Evolutionary conservation across 2,329 filamentous ascomycete genomes (phyloP), one percentile per base, ranked within the genome.

Genomic region (Aspergillus oerlinghausenensis): DNA sequence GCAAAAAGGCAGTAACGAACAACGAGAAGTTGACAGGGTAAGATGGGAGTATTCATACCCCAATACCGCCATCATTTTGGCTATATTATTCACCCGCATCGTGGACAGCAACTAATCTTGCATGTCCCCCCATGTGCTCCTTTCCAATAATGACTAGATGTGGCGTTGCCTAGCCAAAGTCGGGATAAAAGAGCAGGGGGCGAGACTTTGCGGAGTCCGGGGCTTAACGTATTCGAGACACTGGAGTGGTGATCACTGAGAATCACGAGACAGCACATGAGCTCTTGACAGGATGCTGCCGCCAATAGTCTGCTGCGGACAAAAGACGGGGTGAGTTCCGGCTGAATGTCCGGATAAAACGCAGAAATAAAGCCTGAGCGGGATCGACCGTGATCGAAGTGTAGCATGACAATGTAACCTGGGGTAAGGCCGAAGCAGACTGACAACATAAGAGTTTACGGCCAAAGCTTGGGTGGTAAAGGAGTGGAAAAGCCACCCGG

Each of bases 291-390:
- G 29, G 19, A 11, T 8, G 42, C 48, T 56, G 50, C 28, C 25
- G 25, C 29, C 42, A 45, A 45, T 45, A 5, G 5, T 17, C 32
- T 35, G 42, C 14, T 28, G n/a, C 49, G 21, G 14, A 47, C 26
- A 21, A 42, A 52, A 47, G 48, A 42, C 29, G 21, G n/a, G 42
- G n/a, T 21, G 19, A 14, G 49, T 49, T 9, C 40, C 55, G 51
- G 47, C 23, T 57, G 48, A 54, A 57, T 57, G 19, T 23, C 51
- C 51, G 26, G 50, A 28, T 51, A 54, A 54, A 54, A 11, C 9
- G 28, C 10, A 10, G 10, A 2, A 23, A 45, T 17, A 10, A 45
- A 19, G n/a, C 21, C 42, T 45, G 40, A 19, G n/a, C n/a, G n/a
- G 40, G 40, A 43, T 19, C 7, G 4, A 21, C n/a, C 9, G 3